phyloP scores from a whole-genome alignment of 306 rosid species.

The Cucumis hystrix region DNA sequence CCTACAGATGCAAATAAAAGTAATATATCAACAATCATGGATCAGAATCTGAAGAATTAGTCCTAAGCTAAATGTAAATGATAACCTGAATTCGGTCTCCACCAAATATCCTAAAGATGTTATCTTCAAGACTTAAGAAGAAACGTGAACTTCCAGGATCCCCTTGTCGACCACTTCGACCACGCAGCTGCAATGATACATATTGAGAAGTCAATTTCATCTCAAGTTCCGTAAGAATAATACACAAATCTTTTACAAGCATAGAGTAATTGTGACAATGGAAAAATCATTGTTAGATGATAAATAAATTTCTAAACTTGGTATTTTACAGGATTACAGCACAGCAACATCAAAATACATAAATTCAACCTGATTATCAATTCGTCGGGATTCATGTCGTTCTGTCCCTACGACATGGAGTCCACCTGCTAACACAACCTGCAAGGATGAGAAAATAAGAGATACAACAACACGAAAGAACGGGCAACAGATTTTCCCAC shows the following conservation, averaged over 20 bases:
- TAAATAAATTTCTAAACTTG: slow-evolving; percentile 1
- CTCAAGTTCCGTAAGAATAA: slow-evolving; percentile 5
- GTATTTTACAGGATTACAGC: background rate
- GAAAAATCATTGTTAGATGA: slow-evolving; percentile 5
- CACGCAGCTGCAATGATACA: slow-evolving; percentile 54
- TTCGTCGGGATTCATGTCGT: slow-evolving; percentile 91
- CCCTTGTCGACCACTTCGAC: slow-evolving; percentile 95
- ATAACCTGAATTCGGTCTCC: slow-evolving; percentile 89
- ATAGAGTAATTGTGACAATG: background rate
- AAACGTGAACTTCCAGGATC: slow-evolving; percentile 97
- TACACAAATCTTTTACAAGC: background rate
- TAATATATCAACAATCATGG: slow-evolving; percentile 10
- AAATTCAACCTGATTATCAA: slow-evolving; percentile 79
- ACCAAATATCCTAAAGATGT: slow-evolving; percentile 90
- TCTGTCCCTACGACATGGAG: slow-evolving; percentile 91
- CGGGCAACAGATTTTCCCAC: slow-evolving; percentile 1
- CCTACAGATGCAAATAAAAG: slow-evolving; percentile 34
- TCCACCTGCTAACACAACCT: slow-evolving; percentile 97
- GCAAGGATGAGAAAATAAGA: slow-evolving; percentile 15
- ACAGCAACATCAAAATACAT: background rate
- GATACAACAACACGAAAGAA: slow-evolving; percentile 7
- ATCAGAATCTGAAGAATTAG: background rate
- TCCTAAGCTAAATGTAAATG: slow-evolving; percentile 6
- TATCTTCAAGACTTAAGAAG: slow-evolving; percentile 95
- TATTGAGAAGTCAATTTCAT: slow-evolving; percentile 11